Conservation (phyloP, 2,329 filamentous ascomycete genomes). For the Hypomyces perniciosus region DNA sequence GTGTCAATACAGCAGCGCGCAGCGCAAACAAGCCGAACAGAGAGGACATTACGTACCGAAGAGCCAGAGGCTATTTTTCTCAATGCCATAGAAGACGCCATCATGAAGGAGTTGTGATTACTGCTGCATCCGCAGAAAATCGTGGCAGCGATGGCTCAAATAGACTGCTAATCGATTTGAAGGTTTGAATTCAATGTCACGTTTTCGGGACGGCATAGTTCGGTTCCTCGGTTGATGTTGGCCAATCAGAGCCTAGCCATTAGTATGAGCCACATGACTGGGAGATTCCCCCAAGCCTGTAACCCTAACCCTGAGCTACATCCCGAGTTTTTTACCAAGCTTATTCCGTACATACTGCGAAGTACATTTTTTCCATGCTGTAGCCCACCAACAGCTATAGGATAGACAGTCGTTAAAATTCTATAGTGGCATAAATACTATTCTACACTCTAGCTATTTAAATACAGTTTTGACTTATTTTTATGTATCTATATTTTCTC, state of each 20-base stretch:
- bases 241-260: slow-evolving; percentile 11
- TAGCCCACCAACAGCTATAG: no score
- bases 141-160: slow-evolving; percentile 15
- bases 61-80: slow-evolving; percentile 52
- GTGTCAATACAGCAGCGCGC: slow-evolving; percentile 18
- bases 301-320: no score
- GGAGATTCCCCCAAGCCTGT: background rate
- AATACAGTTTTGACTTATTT: no score
- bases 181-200: slow-evolving; percentile 10
- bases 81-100: slow-evolving; percentile 60
- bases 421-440: no score
- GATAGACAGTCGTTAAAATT: no score
- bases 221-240: slow-evolving; percentile 13
- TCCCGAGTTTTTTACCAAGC: no score
- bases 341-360: no score
- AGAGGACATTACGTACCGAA: slow-evolving; percentile 42
- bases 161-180: slow-evolving; percentile 8
- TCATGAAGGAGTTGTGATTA: slow-evolving; percentile 31
- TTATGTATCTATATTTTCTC: no score
- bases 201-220: slow-evolving; percentile 12
- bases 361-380: no score
- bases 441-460: no score
- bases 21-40: background rate
- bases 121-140: slow-evolving; percentile 20
- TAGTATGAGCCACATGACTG: slow-evolving; percentile 2